Conservation (phyloP, 306 rosid genomes). For the Quercus mongolica region DNA sequence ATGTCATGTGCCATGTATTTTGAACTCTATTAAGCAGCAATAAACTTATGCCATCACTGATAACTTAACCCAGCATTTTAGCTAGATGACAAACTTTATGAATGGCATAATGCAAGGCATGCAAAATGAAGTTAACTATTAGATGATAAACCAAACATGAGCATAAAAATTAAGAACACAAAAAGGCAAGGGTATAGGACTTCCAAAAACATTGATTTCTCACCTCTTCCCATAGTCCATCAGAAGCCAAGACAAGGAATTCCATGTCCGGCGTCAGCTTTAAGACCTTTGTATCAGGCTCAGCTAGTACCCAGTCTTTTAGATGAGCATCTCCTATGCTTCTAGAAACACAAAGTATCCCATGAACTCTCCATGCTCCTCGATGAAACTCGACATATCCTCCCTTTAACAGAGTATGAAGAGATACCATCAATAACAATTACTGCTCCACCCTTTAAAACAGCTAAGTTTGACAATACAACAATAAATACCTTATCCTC, state of each 20-base stretch:
- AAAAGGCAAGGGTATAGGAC: neutral
- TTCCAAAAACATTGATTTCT: neutral
- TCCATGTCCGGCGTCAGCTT: slow-evolving; percentile 53
- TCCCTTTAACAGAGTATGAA: slow-evolving; percentile 35
- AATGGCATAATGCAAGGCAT: neutral
- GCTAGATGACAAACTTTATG: neutral
- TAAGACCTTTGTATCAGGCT: slow-evolving; percentile 58
- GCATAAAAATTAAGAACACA: neutral
- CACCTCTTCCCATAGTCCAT: slow-evolving; percentile 73
- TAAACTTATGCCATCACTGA: neutral
- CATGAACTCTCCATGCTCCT: slow-evolving; percentile 72
- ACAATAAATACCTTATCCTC: slow-evolving; percentile 40
- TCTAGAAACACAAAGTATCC: slow-evolving; percentile 61
- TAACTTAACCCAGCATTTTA: neutral
- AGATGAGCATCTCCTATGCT: slow-evolving; percentile 73
- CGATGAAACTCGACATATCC: slow-evolving; percentile 60
- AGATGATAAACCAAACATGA: neutral
- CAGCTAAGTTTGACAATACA: neutral
- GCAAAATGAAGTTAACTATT: neutral
- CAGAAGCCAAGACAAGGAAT: slow-evolving; percentile 66
- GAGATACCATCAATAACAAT: slow-evolving; percentile 3
- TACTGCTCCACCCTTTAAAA: neutral
- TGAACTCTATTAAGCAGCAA: neutral
- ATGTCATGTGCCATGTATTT: neutral
- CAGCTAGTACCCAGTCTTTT: slow-evolving; percentile 61